Evolutionary conservation across 169 alveolate genomes (phyloP).

Genomic region (Eimeria necatrix): DNA sequence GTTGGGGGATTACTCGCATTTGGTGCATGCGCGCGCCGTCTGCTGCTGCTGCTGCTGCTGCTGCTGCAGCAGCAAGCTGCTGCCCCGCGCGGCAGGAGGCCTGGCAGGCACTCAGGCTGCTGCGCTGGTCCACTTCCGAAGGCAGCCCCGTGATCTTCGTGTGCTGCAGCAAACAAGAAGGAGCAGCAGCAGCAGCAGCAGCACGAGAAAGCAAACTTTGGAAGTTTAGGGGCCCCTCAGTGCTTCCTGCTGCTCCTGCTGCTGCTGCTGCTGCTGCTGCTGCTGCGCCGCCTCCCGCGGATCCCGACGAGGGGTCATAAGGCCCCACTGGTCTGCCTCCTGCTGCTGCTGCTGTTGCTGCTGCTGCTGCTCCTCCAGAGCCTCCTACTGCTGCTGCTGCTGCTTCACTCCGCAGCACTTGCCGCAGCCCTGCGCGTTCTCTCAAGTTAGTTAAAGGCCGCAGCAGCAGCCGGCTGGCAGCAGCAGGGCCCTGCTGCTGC

Average conservation of each 20-base stretch:
- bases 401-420: background rate
- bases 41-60: background rate
- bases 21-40: background rate
- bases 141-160: background rate
- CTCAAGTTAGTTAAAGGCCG: too few relatives aligned
- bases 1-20: background rate
- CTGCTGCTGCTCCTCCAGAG: background rate
- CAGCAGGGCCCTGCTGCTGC: too few relatives aligned
- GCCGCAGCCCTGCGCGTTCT: background rate
- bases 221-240: background rate
- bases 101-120: background rate
- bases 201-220: background rate
- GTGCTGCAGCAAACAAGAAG: background rate
- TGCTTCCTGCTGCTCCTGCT: too few relatives aligned
- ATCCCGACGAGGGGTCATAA: too few relatives aligned
- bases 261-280: too few relatives aligned
- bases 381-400: background rate
- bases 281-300: too few relatives aligned
- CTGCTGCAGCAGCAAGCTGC: background rate
- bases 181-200: background rate
- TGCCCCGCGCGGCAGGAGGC: background rate
- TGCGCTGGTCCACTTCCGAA: background rate
- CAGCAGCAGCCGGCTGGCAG: too few relatives aligned
- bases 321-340: too few relatives aligned
- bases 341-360: background rate